Conservation (phyloP, 2,329 filamentous ascomycete genomes). For the Neopestalotiopsis rosae region DNA sequence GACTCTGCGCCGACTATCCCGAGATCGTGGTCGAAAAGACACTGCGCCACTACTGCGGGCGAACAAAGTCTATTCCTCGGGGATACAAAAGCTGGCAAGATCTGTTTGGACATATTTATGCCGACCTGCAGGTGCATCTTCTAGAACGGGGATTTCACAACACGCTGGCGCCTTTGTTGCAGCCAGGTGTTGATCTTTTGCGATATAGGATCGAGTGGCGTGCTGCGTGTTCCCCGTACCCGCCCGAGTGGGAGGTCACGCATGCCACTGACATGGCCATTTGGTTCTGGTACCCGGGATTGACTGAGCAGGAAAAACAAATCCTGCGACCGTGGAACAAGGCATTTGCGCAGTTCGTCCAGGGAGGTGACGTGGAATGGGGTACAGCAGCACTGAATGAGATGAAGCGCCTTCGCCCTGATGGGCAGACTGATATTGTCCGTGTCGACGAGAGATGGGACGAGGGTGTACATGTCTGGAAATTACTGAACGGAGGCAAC, state of each 20-base stretch:
- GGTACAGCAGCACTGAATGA: slow-evolving; percentile 11
- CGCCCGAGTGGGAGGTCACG: slow-evolving; percentile 20
- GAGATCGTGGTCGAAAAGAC: slow-evolving; percentile 10
- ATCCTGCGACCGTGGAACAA: slow-evolving; percentile 20
- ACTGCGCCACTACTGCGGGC: slow-evolving; percentile 16
- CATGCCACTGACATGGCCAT: slow-evolving; percentile 21
- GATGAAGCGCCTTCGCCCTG: slow-evolving; percentile 10
- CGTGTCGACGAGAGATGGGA: slow-evolving; percentile 18
- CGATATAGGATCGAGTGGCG: slow-evolving; percentile 23
- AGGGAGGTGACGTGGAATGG: slow-evolving; percentile 17
- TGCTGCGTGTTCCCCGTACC: slow-evolving; percentile 13
- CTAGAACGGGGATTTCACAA: slow-evolving; percentile 21
- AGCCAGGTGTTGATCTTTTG: slow-evolving; percentile 20
- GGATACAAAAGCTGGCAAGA: slow-evolving; percentile 20
- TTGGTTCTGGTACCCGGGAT: slow-evolving; percentile 22
- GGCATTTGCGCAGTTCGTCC: slow-evolving; percentile 17
- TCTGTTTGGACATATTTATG: slow-evolving; percentile 21
- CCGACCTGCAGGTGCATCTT: slow-evolving; percentile 20
- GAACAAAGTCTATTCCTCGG: background rate
- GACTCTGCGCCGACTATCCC: slow-evolving; percentile 21
- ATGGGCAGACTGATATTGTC: slow-evolving; percentile 20
- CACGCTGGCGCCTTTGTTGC: slow-evolving; percentile 8
- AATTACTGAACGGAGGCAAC: slow-evolving; percentile 15
- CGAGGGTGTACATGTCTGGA: slow-evolving; percentile 21
- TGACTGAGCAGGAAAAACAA: slow-evolving; percentile 19